Base-by-base conservation (phyloP, 108 stramenopile genomes). In the Cyclotella sp. region DNA sequence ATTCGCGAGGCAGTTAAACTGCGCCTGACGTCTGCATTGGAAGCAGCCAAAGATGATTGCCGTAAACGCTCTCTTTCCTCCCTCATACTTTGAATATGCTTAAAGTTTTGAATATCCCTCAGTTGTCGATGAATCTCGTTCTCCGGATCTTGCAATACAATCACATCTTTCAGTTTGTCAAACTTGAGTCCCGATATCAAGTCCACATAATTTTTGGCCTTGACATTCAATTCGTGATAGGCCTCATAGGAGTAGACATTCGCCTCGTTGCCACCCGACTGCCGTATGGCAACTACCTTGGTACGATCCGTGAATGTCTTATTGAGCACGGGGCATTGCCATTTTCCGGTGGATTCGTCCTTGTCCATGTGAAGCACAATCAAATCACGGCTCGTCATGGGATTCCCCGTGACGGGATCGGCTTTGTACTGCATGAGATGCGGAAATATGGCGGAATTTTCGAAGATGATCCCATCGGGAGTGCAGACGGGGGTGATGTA, bases 271-370 rank as follows among this genome's bases (percentile, higher is more conserved):
- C 71, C 65, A 3, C n/a, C n/a, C n/a, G n/a, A n/a, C n/a, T 94
- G 84, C 0, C 87, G 68, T 59, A 99, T 91, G 21, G 97, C 97
- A n/a, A 97, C 88, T 9, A 98, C 85, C 62, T 97, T 96, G 42
- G 96, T 92, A 52, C 88, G 86, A 84, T 94, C 87, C 8, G 75
- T 82, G 76, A 98, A 98, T 18, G 90, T 79, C 85, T 98, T 99
- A 73, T 89, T 93, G 44, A 98, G 85, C n/a, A 99, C 86, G 3
- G 99, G 99, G 77, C 98, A 99, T 68, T 97, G 95, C 96, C 97
- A 97, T 40, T 89, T 72, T 28, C 95, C 95, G 54, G 89, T 87
- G 19, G 89, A 88, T 14, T 86, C 90, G 60, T 98, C 96, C 61
- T 86, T 84, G 46, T 93, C 89, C 89, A 97, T 96, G 57, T 95